Evolutionary conservation across 352 stramenopile genomes (phyloP), one percentile per base, ranked within the genome.

Genomic region (Phytophthora megakarya): DNA sequence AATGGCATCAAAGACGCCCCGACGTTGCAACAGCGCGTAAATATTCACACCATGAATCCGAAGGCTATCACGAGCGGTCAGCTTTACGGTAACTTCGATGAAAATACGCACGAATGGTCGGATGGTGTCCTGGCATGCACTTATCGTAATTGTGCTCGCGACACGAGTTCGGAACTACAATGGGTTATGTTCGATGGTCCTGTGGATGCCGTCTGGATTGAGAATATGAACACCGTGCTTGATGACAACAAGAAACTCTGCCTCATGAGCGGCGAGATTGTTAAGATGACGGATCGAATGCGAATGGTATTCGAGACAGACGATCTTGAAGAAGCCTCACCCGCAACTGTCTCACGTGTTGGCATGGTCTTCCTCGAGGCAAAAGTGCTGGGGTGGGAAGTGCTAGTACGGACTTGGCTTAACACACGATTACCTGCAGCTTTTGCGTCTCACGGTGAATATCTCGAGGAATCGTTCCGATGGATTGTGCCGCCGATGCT

Each of bases 271-370:
- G 93, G 93, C 6, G 93, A 98, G 65, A 98, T 98, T 65, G 93
- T 98, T 23, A 96, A 95, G 22, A 98, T 98, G 93, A 97, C 86
- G 8, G 89, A 97, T 16, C 75, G 84, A 8, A 98, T 98, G 93
- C 88, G 83, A n/a, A 98, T 98, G 89, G 97, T 98, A 67, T 98
- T 98, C 60, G 93, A 98, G 66, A 95, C 92, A 0, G 95, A 97
- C 62, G 92, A 98, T 48, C 75, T 98, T 0, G 84, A 93, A 53
- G 85, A 93, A 33, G 89, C 89, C 1, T 95, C 83, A 0, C 88
- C 86, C 6, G 93, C 93, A 13, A 98, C 93, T 0, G 93, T 98
- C 25, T 97, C 89, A 28, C 84, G 93, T 19, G 93, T 96, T 22
- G 93, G 93, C 0, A 98, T 98, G 87, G 88, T 98, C 30, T 98